phyloP scores from a whole-genome alignment of 257 asterid species.

The Mentha longifolia region DNA sequence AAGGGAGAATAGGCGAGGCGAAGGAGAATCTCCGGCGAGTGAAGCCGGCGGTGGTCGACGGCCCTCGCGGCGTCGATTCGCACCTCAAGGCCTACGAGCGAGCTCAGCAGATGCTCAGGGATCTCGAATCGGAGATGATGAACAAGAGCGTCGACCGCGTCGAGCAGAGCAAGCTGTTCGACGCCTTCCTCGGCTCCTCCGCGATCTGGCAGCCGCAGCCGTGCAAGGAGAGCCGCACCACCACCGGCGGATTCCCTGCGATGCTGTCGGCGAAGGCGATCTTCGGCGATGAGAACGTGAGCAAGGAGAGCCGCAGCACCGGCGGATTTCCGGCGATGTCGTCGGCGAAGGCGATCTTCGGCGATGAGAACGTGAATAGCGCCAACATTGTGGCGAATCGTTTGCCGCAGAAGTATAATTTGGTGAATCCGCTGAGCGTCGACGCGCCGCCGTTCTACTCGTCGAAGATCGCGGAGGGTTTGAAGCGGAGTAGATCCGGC shows the following conservation, averaged over 20 bases:
- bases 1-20: slow-evolving; percentile 86
- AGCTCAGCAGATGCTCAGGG: slow-evolving; percentile 94
- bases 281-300: slow-evolving; percentile 72
- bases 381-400: slow-evolving; percentile 39
- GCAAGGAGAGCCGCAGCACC: slow-evolving; percentile 51
- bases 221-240: slow-evolving; percentile 67
- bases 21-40: slow-evolving; percentile 83
- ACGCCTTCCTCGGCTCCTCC: slow-evolving; percentile 82
- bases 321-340: background rate
- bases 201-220: slow-evolving; percentile 99
- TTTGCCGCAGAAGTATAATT: slow-evolving; percentile 6
- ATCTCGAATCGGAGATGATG: slow-evolving; percentile 85
- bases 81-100: slow-evolving; percentile 97
- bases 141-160: slow-evolving; percentile 60
- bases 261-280: slow-evolving; percentile 31
- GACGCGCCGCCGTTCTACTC: slow-evolving; percentile 79
- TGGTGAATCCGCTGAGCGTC: slow-evolving; percentile 57
- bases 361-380: slow-evolving; percentile 65
- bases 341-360: slow-evolving; percentile 48
- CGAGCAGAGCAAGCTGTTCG: slow-evolving; percentile 75
- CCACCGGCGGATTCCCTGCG: slow-evolving; percentile 1
- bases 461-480: slow-evolving; percentile 53
- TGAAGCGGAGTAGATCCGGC: slow-evolving; percentile 77
- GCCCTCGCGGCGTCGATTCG: slow-evolving; percentile 92
- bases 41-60: slow-evolving; percentile 84